These are phyloP conservation scores for Ceratobasidium sp. DNA, from an alignment of 1,284 basidiomycete species.

Conservation along the genomic window DNA sequence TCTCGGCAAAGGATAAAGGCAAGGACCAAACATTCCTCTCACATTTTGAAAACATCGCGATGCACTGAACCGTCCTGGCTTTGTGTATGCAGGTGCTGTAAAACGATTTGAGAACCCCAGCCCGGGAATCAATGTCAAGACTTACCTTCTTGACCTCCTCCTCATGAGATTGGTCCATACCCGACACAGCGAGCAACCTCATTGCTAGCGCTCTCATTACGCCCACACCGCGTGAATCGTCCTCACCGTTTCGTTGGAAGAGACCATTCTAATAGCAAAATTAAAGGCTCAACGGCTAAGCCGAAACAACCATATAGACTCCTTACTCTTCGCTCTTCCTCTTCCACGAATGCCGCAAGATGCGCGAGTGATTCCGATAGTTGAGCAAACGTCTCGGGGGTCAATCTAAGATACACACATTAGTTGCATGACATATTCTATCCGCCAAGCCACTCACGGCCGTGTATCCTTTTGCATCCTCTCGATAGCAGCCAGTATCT, in stretches of 20 bases:
- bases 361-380: slow-evolving; percentile 38
- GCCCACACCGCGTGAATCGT: slow-evolving; percentile 24
- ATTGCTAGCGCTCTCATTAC: slow-evolving; percentile 38
- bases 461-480: slow-evolving; percentile 39
- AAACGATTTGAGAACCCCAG: neutral
- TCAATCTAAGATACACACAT: slow-evolving; percentile 6
- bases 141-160: slow-evolving; percentile 15
- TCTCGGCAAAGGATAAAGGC: too few species aligned
- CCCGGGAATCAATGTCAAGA: neutral
- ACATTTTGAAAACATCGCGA: too few species aligned
- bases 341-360: slow-evolving; percentile 34
- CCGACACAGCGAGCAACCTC: slow-evolving; percentile 23
- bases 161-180: slow-evolving; percentile 17
- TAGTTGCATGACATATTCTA: neutral
- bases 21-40: too few species aligned
- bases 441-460: slow-evolving; percentile 6
- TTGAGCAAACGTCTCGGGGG: slow-evolving; percentile 43
- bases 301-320: neutral
- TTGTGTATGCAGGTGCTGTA: neutral
- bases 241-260: slow-evolving; percentile 14
- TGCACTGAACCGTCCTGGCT: too few species aligned
- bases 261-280: slow-evolving; percentile 24
- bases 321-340: slow-evolving; percentile 36
- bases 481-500: slow-evolving; percentile 31
- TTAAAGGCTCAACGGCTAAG: neutral